phyloP scores from a whole-genome alignment of 768 basidiomycete genomes.

The Mycena crocata region DNA sequence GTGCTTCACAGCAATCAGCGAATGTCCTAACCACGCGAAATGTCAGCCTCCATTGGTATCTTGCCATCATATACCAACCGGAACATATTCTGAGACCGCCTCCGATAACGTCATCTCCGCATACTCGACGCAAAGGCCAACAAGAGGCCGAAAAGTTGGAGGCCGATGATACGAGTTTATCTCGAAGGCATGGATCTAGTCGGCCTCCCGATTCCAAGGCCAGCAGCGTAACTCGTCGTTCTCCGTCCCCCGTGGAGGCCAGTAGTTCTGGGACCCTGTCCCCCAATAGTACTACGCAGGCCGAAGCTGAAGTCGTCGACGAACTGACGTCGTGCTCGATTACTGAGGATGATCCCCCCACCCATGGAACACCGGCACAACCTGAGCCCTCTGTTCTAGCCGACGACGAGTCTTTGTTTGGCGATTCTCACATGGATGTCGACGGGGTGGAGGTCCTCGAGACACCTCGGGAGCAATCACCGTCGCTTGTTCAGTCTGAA shows the following conservation, averaged over 20 bases:
- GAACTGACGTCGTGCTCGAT: conserved; percentile 20
- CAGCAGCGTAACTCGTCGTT: conserved; percentile 25
- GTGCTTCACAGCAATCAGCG: conserved; percentile 34
- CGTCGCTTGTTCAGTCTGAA: neutral
- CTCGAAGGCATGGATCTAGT: neutral
- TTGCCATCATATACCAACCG: conserved; percentile 92
- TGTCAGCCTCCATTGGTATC: conserved; percentile 93
- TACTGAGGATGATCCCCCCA: conserved; percentile 18
- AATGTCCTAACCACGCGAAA: neutral
- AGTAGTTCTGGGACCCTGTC: conserved; percentile 15
- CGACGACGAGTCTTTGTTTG: conserved; percentile 24
- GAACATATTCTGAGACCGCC: conserved; percentile 66
- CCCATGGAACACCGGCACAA: neutral
- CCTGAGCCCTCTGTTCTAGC: neutral
- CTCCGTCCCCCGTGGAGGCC: conserved; percentile 17
- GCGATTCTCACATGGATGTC: neutral
- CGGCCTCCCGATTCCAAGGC: conserved; percentile 24
- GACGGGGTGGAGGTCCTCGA: conserved; percentile 5
- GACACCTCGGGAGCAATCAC: neutral
- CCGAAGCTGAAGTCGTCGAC: conserved; percentile 23
- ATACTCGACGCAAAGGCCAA: conserved; percentile 33
- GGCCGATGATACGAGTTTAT: neutral
- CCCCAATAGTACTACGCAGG: conserved; percentile 22
- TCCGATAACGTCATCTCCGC: conserved; percentile 19
- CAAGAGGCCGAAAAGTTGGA: conserved; percentile 16